Percentiles rank a stretch among this genome's conserved stretches.
Evolutionary conservation across 148 eudicot species (phyloP).

Genomic region (Camellia granthamiana): DNA sequence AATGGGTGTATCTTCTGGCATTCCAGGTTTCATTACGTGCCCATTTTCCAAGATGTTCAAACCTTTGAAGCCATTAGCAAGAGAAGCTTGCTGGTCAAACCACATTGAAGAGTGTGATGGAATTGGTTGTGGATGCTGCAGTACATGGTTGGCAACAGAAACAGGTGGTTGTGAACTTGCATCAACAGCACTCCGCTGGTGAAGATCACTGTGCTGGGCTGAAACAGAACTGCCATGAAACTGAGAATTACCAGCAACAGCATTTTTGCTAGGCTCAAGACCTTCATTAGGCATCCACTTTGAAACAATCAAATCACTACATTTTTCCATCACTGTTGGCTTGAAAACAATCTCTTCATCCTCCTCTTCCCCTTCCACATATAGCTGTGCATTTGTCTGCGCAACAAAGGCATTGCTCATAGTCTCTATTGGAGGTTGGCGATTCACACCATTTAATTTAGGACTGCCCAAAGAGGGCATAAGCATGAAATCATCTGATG

Average conservation of each 20-base stretch:
- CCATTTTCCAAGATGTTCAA: conserved; percentile 42
- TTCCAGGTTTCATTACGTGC: conserved; percentile 23
- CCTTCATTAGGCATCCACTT: conserved; percentile 17
- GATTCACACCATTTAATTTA: conserved; percentile 16
- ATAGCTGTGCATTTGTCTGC: conserved; percentile 25
- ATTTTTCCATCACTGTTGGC: conserved; percentile 44
- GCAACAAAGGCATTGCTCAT: conserved; percentile 19
- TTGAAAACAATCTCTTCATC: conserved; percentile 61
- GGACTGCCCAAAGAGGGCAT: conserved; percentile 18
- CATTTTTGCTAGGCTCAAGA: conserved; percentile 17
- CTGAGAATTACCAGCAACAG: conserved; percentile 11
- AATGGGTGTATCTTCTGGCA: conserved; percentile 25
- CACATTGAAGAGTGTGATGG: conserved; percentile 24
- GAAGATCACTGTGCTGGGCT: conserved; percentile 20
- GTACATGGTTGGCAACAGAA: conserved; percentile 15
- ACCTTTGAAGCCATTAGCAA: conserved; percentile 32
- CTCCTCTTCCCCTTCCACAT: conserved; percentile 50
- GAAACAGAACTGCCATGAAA: conserved; percentile 14
- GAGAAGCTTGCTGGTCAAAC: conserved; percentile 36
- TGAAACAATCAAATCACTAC: conserved; percentile 26
- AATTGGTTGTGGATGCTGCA: conserved; percentile 30
- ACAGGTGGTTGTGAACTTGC: not conserved
- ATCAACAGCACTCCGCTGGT: conserved; percentile 18
- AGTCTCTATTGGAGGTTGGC: conserved; percentile 14
- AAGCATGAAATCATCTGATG: conserved; percentile 20